A percentile compares a stretch with the other conserved stretches of the same genome.
Conservation (phyloP, 805 yeast species). For the Kazachstania kunashirensis region DNA sequence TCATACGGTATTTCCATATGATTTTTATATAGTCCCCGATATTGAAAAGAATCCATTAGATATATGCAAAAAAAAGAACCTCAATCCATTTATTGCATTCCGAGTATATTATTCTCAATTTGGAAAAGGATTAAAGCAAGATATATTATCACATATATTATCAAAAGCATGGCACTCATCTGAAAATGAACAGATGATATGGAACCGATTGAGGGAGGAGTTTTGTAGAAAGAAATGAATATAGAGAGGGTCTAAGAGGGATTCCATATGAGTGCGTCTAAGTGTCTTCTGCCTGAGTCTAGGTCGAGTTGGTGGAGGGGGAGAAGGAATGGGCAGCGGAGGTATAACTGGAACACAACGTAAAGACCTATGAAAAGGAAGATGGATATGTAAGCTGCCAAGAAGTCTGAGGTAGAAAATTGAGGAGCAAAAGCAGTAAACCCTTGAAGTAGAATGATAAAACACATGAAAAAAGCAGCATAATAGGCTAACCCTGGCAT, state of each 20-base stretch:
- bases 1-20: neutral
- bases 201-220: conserved; percentile 4
- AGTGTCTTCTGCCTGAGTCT: conserved; percentile 2
- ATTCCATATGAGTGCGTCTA: conserved; percentile 1
- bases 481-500: conserved; percentile 65
- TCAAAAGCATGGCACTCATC: conserved; percentile 17
- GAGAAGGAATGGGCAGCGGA: conserved; percentile 1
- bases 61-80: conserved; percentile 4
- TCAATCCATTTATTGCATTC: conserved; percentile 22
- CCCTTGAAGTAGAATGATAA: conserved; percentile 66
- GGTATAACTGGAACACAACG: conserved; percentile 2
- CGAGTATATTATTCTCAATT: conserved; percentile 21
- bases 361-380: conserved; percentile 35
- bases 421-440: conserved; percentile 48
- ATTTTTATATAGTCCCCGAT: neutral
- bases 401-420: conserved; percentile 47
- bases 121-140: conserved; percentile 17
- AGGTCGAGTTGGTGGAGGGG: conserved; percentile 2
- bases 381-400: conserved; percentile 63
- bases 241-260: conserved; percentile 4
- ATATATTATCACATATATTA: conserved; percentile 13
- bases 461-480: conserved; percentile 41
- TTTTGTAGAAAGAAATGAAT: conserved; percentile 2
- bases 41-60: conserved; percentile 2
- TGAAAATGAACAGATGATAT: conserved; percentile 1